Conservation (phyloP, 1,284 basidiomycete species). For the Microstroma glucosiphilum region DNA sequence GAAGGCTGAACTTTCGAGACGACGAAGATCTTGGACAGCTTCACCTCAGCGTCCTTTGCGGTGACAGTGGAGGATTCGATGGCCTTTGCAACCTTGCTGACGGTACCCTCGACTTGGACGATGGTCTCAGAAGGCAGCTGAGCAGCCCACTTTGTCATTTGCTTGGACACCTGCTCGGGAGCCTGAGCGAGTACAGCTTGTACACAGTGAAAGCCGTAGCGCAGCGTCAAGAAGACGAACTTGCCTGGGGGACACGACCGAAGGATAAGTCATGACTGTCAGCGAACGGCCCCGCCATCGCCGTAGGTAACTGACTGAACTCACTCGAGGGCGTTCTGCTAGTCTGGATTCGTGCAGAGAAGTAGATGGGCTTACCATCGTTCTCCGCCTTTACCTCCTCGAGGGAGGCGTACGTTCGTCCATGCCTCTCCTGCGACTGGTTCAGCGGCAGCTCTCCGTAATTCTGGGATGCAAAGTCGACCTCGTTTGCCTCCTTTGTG, state of each 20-base stretch:
- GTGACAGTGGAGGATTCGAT: slow-evolving; percentile 83
- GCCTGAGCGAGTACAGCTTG: slow-evolving; percentile 77
- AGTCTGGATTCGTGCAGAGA: slow-evolving; percentile 87
- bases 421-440: slow-evolving; percentile 69
- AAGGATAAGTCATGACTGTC: neutral
- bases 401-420: slow-evolving; percentile 60
- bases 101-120: slow-evolving; percentile 72
- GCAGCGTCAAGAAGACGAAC: slow-evolving; percentile 88
- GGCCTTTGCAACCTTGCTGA: slow-evolving; percentile 65
- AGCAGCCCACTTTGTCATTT: slow-evolving; percentile 93
- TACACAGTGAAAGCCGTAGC: slow-evolving; percentile 81
- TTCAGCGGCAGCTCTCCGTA: slow-evolving; percentile 88
- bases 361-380: slow-evolving; percentile 71
- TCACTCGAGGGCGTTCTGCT: slow-evolving; percentile 60
- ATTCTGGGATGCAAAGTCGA: slow-evolving; percentile 75
- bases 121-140: slow-evolving; percentile 79
- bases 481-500: slow-evolving; percentile 67
- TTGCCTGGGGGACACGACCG: slow-evolving; percentile 58
- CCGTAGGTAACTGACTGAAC: no score
- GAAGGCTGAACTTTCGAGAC: slow-evolving; percentile 65
- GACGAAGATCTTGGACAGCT: slow-evolving; percentile 76
- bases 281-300: neutral
- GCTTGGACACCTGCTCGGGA: slow-evolving; percentile 80
- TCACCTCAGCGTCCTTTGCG: slow-evolving; percentile 80
- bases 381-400: slow-evolving; percentile 62